Evolutionary conservation across 208 protist genomes (phyloP), one percentile per base, ranked within the genome.

Genomic region (Acanthamoeba divionensis): DNA sequence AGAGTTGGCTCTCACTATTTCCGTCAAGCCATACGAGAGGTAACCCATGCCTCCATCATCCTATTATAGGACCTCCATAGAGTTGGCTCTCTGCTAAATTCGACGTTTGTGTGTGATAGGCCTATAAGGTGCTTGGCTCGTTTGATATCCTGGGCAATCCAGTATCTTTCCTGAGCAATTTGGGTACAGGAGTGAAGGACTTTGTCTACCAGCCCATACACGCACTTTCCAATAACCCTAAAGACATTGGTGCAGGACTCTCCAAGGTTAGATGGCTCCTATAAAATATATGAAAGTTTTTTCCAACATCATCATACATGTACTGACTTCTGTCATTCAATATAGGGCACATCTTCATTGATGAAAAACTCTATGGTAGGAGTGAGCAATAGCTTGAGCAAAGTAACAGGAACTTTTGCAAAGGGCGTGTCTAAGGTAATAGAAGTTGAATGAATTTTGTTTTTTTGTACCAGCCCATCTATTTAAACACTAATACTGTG

Each of bases 131-230:
- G 0, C 13, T 97, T 9, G 94, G 95, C 0, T 93, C 93, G 8
- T 90, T 94, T 9, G 95, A 96, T 33, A 85, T 93, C 26, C 86
- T 97, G 38, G 95, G 96, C 77, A 96, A 96, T 57, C 95, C 95
- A 6, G 91, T 95, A 21, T 93, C 91, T 21, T 60, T 96, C 33
- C 83, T 96, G 24, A 87, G 66, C 52, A 95, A 92, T 54, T 50
- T 97, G 2, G 73, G 88, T 45, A 93, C 91, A 1, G 96, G 96
- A 48, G 90, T 97, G 15, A 89, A 91, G 57, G 95, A 96, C 71
- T 95, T 96, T 18, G 93, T 96, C 79, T 94, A 93, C 52, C 90
- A 96, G 82, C 95, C 95, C 12, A 91, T 90, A 6, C 18, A 94
- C 5, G 95, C 94, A 24, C 57, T 96, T 41, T 54, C 91, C 24